phyloP scores from a whole-genome alignment of 1,284 basidiomycete genomes.

The Grifola frondosa region DNA sequence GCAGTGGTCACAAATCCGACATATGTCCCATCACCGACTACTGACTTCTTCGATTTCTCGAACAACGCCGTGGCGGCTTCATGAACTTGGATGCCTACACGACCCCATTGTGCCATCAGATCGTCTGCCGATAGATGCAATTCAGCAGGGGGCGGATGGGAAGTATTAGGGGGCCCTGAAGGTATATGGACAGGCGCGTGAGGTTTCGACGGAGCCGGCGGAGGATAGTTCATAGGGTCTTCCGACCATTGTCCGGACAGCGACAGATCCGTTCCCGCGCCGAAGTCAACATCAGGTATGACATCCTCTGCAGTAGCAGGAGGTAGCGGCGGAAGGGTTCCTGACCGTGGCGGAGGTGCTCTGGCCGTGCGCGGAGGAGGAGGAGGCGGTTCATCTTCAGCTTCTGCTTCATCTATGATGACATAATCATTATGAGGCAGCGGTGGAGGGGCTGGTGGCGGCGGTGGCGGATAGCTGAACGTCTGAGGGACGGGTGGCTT shows the following conservation, averaged over 20 bases:
- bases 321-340: conserved; percentile 33
- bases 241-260: conserved; percentile 45
- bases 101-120: conserved; percentile 67
- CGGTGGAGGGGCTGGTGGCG: conserved; percentile 33
- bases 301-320: conserved; percentile 24
- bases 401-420: conserved; percentile 19
- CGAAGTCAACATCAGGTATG: conserved; percentile 35
- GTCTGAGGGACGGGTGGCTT: conserved; percentile 15
- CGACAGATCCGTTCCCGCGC: conserved; percentile 39
- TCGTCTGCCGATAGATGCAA: conserved; percentile 54
- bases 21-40: conserved; percentile 84
- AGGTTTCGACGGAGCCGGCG: conserved; percentile 19
- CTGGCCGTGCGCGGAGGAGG: conserved; percentile 43
- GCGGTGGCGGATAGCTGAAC: conserved; percentile 24
- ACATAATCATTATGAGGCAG: conserved; percentile 32
- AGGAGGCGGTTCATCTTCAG: conserved; percentile 37
- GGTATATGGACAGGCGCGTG: conserved; percentile 3
- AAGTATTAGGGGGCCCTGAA: conserved; percentile 4
- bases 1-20: conserved; percentile 73
- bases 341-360: conserved; percentile 30
- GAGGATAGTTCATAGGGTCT: conserved; percentile 41
- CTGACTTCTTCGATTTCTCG: conserved; percentile 71
- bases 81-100: conserved; percentile 73
- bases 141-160: conserved; percentile 23
- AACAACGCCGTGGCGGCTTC: conserved; percentile 66